These are phyloP conservation scores for Xylaria grammica DNA, from an alignment of 495 filamentous ascomycete genomes.

Conservation along the genomic window DNA sequence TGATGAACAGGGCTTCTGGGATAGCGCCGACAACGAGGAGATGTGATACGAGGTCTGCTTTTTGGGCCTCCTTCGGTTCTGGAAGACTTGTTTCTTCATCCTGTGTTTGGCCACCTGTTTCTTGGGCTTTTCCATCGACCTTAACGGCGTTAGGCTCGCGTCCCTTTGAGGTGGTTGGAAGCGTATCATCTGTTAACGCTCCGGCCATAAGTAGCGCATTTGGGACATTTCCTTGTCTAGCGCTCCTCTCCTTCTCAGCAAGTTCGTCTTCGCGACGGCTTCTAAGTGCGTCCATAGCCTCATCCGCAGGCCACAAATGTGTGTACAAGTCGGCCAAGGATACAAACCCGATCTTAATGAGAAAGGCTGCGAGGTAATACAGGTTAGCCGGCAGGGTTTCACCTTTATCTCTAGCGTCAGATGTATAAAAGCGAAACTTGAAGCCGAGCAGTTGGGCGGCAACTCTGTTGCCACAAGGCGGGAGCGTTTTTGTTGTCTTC, in stretches of 20 bases:
- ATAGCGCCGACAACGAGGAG: conserved; percentile 90
- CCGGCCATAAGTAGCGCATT: conserved; percentile 94
- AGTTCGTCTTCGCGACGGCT: conserved; percentile 75
- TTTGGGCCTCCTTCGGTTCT: conserved; percentile 83
- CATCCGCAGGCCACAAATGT: conserved; percentile 86
- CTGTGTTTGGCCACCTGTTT: conserved; percentile 51
- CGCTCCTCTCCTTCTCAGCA: conserved; percentile 72
- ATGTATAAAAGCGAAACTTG: conserved; percentile 93
- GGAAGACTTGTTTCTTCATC: conserved; percentile 68
- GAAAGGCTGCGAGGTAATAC: conserved; percentile 83
- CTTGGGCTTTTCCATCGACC: conserved; percentile 33
- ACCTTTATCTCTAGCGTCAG: conserved; percentile 64
- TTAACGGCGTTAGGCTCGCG: conserved; percentile 41
- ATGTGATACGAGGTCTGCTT: conserved; percentile 80
- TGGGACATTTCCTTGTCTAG: conserved; percentile 64
- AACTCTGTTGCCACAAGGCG: conserved; percentile 83
- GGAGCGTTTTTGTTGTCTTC: conserved; percentile 74
- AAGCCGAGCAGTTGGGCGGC: conserved; percentile 96
- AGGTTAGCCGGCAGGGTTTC: conserved; percentile 87
- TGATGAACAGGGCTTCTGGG: conserved; percentile 89
- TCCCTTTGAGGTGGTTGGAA: conserved; percentile 31
- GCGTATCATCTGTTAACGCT: conserved; percentile 79
- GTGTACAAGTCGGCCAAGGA: conserved; percentile 92
- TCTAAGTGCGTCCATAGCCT: conserved; percentile 74
- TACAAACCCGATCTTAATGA: conserved; percentile 98